Conservation (phyloP, 1,139 yeast genomes). For the Geotrichum fermentans region DNA sequence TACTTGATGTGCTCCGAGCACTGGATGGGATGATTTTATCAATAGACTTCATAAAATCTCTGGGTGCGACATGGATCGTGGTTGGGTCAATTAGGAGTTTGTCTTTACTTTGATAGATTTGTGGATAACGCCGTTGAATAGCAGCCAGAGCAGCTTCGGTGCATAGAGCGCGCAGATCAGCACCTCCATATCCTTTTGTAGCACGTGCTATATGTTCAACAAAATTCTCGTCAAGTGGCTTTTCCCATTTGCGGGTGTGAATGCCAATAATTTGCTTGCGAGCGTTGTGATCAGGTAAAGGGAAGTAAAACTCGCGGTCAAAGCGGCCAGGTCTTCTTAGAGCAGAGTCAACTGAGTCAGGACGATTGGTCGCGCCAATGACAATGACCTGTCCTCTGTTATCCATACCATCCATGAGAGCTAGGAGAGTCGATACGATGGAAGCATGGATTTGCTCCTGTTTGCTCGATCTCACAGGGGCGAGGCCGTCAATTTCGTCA, state of each 20-base stretch:
- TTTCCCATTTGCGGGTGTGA: conserved; percentile 87
- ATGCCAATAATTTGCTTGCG: conserved; percentile 73
- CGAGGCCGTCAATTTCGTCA: conserved; percentile 96
- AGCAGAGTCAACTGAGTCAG: conserved; percentile 97
- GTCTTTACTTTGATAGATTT: conserved; percentile 73
- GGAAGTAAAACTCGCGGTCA: conserved; percentile 94
- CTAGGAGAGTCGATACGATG: conserved; percentile 87
- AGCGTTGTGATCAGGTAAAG: conserved; percentile 79
- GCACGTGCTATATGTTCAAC: conserved; percentile 64
- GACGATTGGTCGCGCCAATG: conserved; percentile 96
- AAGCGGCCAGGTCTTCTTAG: conserved; percentile 95
- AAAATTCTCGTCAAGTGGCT: conserved; percentile 57
- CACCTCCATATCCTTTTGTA: conserved; percentile 98
- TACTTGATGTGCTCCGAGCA: conserved; percentile 70
- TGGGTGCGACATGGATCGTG: conserved; percentile 68
- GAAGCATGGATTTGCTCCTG: conserved; percentile 98
- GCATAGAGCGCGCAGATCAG: conserved; percentile 88
- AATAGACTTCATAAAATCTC: conserved; percentile 81
- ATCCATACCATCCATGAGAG: conserved; percentile 99
- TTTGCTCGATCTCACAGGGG: conserved; percentile 94
- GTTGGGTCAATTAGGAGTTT: conserved; percentile 71
- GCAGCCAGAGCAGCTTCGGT: conserved; percentile 93
- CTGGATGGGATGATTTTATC: conserved; percentile 90
- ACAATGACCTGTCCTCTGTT: conserved; percentile 94
- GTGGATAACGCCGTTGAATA: conserved; percentile 90